Evolutionary conservation across 805 yeast genomes (phyloP).

Genomic region (Saccharomycopsis malanga): DNA sequence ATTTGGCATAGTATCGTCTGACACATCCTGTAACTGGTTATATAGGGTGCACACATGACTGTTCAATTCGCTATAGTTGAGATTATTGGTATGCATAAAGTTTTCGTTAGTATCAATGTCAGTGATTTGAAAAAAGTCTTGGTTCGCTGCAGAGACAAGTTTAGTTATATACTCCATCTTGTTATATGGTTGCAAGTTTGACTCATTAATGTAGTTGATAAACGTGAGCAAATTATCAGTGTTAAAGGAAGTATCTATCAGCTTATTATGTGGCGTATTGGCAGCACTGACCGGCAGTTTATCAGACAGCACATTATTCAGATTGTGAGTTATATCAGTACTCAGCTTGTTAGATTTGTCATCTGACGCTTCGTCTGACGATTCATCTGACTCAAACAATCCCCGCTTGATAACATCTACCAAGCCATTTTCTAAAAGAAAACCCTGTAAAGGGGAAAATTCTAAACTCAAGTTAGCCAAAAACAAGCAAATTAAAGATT

Average conservation of each 20-base stretch:
- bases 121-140: neutral
- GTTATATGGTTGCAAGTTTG: too few species aligned
- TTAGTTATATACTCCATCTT: neutral
- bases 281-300: neutral
- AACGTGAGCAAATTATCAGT: neutral
- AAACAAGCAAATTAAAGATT: constrained; percentile 4
- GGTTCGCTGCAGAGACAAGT: neutral
- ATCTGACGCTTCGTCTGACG: too few species aligned
- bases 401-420: neutral
- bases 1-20: neutral
- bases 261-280: neutral
- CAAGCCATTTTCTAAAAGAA: neutral
- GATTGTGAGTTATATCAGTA: neutral
- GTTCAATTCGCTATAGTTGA: neutral
- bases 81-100: neutral
- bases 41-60: neutral
- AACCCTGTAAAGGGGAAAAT: constrained; percentile 11
- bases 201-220: neutral
- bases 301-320: too few species aligned
- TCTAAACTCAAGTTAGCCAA: constrained; percentile 14
- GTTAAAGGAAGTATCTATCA: neutral
- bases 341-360: neutral
- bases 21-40: neutral
- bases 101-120: neutral
- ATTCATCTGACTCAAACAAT: neutral